Percentiles rank a stretch among this genome's conserved stretches.
Conservation (phyloP, 202 grass and related monocot species). For the Alloteropsis angusta region DNA sequence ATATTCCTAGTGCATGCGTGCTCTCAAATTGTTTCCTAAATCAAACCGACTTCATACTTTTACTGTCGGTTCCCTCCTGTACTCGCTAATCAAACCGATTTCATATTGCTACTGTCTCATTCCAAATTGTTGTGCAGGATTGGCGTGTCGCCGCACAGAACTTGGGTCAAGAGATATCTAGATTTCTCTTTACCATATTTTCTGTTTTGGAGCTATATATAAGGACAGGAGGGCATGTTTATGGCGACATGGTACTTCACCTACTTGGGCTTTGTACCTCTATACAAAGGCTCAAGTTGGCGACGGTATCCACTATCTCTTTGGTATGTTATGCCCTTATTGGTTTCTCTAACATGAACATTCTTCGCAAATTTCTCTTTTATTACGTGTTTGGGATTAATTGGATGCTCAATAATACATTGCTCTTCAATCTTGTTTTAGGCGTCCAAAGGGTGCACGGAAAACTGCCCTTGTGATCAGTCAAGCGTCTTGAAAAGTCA, state of each 20-base stretch:
- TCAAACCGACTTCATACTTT: background rate
- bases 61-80: background rate
- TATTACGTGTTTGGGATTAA: background rate
- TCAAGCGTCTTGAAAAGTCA: background rate
- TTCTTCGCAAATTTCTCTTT: background rate
- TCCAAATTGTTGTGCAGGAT: background rate
- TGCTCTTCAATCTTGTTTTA: background rate
- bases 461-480: background rate
- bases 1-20: background rate
- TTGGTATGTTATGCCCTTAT: background rate
- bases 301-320: background rate
- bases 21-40: background rate
- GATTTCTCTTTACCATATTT: background rate
- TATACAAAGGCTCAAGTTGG: background rate
- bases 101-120: background rate
- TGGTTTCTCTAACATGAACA: background rate
- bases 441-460: background rate
- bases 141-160: background rate
- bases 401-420: background rate
- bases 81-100: background rate
- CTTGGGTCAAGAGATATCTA: conserved; percentile 2
- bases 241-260: background rate
- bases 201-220: background rate
- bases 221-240: background rate
- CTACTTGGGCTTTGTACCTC: background rate